These are phyloP conservation scores for Fusarium dlaminii DNA, from an alignment of 2,329 filamentous ascomycete species.

Conservation along the genomic window DNA sequence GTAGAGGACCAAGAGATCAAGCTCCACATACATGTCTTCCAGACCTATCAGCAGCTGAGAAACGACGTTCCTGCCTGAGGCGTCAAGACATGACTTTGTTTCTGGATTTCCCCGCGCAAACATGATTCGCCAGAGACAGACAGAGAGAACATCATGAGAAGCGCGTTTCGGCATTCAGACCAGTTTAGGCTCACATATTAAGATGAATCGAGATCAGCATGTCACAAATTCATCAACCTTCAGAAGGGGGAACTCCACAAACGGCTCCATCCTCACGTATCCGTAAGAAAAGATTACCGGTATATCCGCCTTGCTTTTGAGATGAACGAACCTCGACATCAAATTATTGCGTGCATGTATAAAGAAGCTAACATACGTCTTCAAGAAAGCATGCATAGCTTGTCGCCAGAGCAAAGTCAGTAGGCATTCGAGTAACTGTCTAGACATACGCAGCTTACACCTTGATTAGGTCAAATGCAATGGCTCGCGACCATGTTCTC, in stretches of 20 bases:
- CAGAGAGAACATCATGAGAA: background rate
- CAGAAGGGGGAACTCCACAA: background rate
- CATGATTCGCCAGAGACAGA: background rate
- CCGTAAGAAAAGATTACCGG: slow-evolving; percentile 17
- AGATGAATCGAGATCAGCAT: background rate
- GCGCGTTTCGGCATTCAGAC: background rate
- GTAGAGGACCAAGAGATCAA: background rate
- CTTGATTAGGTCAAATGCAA: background rate
- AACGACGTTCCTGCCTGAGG: background rate
- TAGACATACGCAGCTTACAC: rapidly evolving
- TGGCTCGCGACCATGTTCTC: slow-evolving; percentile 5
- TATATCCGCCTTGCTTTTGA: background rate
- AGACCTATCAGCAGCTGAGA: background rate
- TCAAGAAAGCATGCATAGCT: slow-evolving; percentile 1
- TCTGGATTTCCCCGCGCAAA: background rate
- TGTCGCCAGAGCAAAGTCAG: slow-evolving; percentile 18
- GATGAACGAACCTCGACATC: background rate
- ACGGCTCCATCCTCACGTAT: background rate
- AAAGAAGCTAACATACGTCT: background rate
- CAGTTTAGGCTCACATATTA: background rate
- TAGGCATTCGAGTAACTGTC: rapidly evolving
- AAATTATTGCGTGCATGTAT: too few relatives aligned
- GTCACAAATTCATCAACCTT: background rate
- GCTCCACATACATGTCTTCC: background rate
- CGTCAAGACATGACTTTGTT: background rate